Evolutionary conservation across 2,329 filamentous ascomycete genomes (phyloP), one percentile per base, ranked within the genome.

Genomic region (Fusarium napiforme): DNA sequence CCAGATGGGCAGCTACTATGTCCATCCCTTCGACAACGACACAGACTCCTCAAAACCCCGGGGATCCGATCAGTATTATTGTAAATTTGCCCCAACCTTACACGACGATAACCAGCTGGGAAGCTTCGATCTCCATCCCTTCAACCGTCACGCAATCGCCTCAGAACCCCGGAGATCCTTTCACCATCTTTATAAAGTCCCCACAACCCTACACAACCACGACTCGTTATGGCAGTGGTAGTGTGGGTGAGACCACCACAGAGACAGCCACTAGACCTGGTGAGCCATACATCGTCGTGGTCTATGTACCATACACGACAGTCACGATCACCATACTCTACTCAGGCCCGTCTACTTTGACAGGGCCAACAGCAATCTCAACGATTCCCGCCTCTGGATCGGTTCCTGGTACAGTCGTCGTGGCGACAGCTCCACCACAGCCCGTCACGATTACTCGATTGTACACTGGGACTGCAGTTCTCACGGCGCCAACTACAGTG

Each of bases 1-100:
- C 37, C 4, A 26, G 23, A 4, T 46, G 43, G 43, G 18, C 4
- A 45, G 18, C n/a, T 23, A 0, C 42, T 0, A n/a, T 45, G 2
- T 39, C 37, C 18, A 10, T 39, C 37, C 37, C 37, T 19, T 39
- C 37, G 1, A 39, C 37, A 21, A 1, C 36, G 5, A 28, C 28
- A 28, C 28, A 28, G 8, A 1, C 34, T 6, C 36, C 18, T 9
- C 39, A 40, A 12, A 21, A 21, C 7, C 39, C 39, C 7, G 39
- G 39, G 14, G 19, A 40, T 40, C 19, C 40, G 0, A 2, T 40
- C 19, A 40, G 46, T 0, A 8, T 67, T 4, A 1, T 60, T 4
- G 10, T 67, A 3, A 23, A 67, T 11, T 32, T 12, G 10, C 40
- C 40, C 1, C n/a, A 66, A 18, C 42, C 9, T 5, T 67, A 23